These are phyloP conservation scores for Thozetella sp. DNA, from an alignment of 495 filamentous ascomycete genomes.

Conservation along the genomic window DNA sequence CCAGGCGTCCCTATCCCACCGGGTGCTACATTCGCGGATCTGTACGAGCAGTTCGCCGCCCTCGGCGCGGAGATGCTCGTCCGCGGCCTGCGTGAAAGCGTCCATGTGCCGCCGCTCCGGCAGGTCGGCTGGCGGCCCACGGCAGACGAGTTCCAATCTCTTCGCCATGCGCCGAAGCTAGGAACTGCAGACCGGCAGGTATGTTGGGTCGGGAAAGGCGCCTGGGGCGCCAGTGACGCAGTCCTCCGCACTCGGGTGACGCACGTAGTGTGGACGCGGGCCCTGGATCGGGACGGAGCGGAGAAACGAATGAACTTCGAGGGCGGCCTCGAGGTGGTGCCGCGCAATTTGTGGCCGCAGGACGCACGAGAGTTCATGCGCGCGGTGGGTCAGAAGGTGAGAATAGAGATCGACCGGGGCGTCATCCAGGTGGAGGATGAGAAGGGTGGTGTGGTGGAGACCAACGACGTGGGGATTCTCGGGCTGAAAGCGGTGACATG, in stretches of 20 bases:
- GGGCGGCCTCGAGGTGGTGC: constrained; percentile 20
- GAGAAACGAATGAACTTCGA: constrained; percentile 12
- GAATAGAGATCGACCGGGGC: neutral
- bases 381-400: neutral
- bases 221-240: constrained; percentile 7
- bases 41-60: constrained; percentile 41
- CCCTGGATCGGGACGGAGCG: neutral
- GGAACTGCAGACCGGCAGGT: constrained; percentile 28
- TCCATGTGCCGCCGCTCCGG: constrained; percentile 67
- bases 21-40: constrained; percentile 6
- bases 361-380: neutral
- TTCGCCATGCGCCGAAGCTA: constrained; percentile 40
- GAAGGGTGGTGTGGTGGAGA: neutral
- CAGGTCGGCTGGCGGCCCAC: constrained; percentile 35
- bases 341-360: neutral
- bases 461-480: neutral
- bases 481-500: neutral
- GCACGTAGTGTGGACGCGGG: constrained; percentile 23
- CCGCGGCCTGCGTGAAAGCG: constrained; percentile 51
- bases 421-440: neutral
- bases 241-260: constrained; percentile 8
- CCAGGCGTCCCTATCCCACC: constrained; percentile 28
- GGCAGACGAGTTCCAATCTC: neutral
- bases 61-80: constrained; percentile 65
- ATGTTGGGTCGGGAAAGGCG: constrained; percentile 14